Base-by-base conservation (phyloP, 495 filamentous ascomycete genomes). In the Tuber umbilicatum region DNA sequence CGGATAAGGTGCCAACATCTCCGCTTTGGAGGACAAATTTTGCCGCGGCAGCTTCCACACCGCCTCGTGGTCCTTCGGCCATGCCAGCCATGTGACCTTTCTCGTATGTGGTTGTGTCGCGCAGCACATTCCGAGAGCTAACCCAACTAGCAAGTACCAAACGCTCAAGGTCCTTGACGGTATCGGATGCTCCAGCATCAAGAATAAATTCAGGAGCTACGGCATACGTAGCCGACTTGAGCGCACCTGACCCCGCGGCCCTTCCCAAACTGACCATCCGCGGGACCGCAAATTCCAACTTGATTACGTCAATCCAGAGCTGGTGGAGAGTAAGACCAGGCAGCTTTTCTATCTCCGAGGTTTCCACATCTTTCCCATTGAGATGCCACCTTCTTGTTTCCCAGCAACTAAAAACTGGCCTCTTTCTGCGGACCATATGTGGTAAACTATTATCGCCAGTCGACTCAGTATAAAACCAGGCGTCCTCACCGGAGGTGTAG, bases 381-480 rank as follows among this genome's bases (percentile, higher is more conserved):
- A 64, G 55, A 35, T 35, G 55, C 55, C 55, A 64, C 12, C 1
- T 31, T 35, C 3, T 31, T 1, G 27, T 9, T 64, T 64, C 27
- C 55, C 27, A 64, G 55, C 55, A 64, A 19, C 12, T 64, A 17
- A 64, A 27, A 35, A 2, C 55, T 31, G 55, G 55, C 19, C 55
- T 27, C 55, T 5, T 9, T 1, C n/a, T 3, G 16, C 12, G 12
- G n/a, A 64, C 14, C 6, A 5, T 12, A 35, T 35, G 6, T 35
- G 27, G 27, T 2, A 17, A 0, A 0, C 1, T 17, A 1, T 5
- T 19, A 17, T 0, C 3, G 2, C 3, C 1, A 0, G 16, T 45
- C 55, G 16, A 2, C 3, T 31, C 16, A 14, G 55, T 64, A 17
- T 0, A 2, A 17, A 35, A 64, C 55, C 55, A 64, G 0, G 27